Percentiles rank a stretch among this genome's conserved stretches.
Evolutionary conservation across 306 rosid species (phyloP).

Genomic region (Medicago lupulina): DNA sequence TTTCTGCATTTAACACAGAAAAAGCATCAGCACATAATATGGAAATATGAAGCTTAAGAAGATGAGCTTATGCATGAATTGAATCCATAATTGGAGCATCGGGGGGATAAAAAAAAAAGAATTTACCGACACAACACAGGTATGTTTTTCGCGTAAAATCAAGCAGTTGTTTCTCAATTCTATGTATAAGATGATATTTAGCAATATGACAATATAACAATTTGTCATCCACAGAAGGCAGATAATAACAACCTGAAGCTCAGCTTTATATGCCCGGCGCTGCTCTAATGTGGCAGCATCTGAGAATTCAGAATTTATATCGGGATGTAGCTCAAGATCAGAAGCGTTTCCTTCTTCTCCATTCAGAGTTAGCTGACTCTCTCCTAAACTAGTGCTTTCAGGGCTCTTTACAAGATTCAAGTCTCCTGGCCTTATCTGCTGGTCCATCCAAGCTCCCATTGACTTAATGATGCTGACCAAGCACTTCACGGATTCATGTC

Average conservation of each 20-base stretch:
- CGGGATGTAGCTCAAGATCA: conserved; percentile 81
- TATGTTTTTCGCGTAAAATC: conserved; percentile 22
- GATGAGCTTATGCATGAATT: conserved; percentile 25
- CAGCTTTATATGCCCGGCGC: conserved; percentile 90
- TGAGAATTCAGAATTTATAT: conserved; percentile 75
- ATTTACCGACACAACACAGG: conserved; percentile 34
- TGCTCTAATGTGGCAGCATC: conserved; percentile 94
- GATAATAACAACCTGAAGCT: conserved; percentile 79
- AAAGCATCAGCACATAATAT: conserved; percentile 49
- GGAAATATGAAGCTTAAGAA: conserved; percentile 41
- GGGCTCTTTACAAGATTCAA: conserved; percentile 60
- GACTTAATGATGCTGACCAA: conserved; percentile 86
- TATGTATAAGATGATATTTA: conserved; percentile 33
- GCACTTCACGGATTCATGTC: conserved; percentile 96
- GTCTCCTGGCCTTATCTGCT: conserved; percentile 75
- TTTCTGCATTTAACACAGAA: conserved; percentile 81
- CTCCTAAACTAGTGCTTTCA: conserved; percentile 64
- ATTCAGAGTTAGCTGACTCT: conserved; percentile 56
- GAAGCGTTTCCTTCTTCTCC: conserved; percentile 83
- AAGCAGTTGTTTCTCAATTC: conserved; percentile 29
- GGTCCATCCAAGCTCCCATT: conserved; percentile 99
- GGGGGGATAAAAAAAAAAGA: conserved; percentile 14
- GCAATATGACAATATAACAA: conserved; percentile 32
- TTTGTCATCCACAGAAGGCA: conserved; percentile 29
- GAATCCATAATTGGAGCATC: conserved; percentile 21